Evolutionary conservation across 257 asterid genomes (phyloP).

Genomic region (Haberlea rhodopensis): DNA sequence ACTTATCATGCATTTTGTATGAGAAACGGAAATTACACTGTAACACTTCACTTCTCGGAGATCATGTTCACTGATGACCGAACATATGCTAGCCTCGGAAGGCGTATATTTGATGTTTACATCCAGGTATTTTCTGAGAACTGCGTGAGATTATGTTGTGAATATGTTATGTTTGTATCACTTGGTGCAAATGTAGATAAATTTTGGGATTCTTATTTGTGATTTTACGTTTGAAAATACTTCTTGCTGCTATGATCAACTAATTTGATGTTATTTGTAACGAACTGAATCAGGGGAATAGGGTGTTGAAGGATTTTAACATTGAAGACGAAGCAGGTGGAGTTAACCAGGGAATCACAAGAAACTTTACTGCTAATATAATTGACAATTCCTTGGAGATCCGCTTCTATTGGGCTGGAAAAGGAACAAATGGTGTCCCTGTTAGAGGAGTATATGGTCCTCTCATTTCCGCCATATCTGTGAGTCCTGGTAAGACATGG

Average conservation of each 20-base stretch:
- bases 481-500: conserved; percentile 44
- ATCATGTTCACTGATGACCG: conserved; percentile 52
- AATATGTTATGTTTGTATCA: too few relatives aligned
- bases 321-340: conserved; percentile 78
- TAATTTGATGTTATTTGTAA: not conserved
- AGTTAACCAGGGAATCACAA: conserved; percentile 45
- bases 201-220: not conserved
- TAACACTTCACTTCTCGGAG: conserved; percentile 72
- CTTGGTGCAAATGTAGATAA: too few relatives aligned
- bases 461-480: conserved; percentile 89
- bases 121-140: conserved; percentile 75
- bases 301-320: conserved; percentile 66
- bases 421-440: conserved; percentile 71
- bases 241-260: not conserved
- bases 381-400: conserved; percentile 53
- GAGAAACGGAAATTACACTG: conserved; percentile 57
- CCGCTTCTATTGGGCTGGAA: conserved; percentile 86
- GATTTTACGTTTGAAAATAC: not conserved
- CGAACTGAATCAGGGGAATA: conserved; percentile 44
- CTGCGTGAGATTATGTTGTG: conserved; percentile 54
- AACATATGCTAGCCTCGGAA: conserved; percentile 52
- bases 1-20: conserved; percentile 59
- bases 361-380: conserved; percentile 48
- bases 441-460: conserved; percentile 77
- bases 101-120: conserved; percentile 67